phyloP scores from a whole-genome alignment of 176 grass and related monocot genomes.

The Carex scoparia region DNA sequence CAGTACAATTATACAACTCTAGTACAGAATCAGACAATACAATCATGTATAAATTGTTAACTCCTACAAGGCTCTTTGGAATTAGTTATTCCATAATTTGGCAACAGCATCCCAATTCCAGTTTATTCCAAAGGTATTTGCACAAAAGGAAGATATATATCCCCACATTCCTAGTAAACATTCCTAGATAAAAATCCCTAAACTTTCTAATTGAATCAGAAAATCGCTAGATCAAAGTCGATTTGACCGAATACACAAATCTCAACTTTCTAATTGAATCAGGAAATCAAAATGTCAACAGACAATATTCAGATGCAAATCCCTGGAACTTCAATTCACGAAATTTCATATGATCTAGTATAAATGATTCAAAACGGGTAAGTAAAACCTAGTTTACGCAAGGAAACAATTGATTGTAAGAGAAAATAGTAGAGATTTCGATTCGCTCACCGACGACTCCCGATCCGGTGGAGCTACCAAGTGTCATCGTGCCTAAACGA shows the following conservation, averaged over 20 bases:
- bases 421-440: too few relatives aligned
- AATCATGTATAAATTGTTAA: neutral
- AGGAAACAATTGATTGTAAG: neutral
- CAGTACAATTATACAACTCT: neutral
- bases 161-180: neutral
- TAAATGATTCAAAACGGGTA: too few relatives aligned
- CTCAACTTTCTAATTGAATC: neutral
- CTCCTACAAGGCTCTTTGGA: neutral
- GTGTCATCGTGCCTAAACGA: conserved; percentile 35
- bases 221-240: neutral
- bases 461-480: conserved; percentile 68
- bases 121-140: neutral
- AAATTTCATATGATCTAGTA: neutral
- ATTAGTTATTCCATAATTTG: neutral
- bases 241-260: neutral
- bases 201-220: neutral
- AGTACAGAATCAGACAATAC: neutral
- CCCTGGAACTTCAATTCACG: neutral
- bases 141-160: neutral
- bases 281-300: neutral
- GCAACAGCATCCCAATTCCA: neutral
- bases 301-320: neutral
- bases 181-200: neutral
- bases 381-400: too few relatives aligned
- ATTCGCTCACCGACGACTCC: conserved; percentile 61